Conservation (phyloP, 495 filamentous ascomycete genomes). For the Aspergillus wentii region DNA sequence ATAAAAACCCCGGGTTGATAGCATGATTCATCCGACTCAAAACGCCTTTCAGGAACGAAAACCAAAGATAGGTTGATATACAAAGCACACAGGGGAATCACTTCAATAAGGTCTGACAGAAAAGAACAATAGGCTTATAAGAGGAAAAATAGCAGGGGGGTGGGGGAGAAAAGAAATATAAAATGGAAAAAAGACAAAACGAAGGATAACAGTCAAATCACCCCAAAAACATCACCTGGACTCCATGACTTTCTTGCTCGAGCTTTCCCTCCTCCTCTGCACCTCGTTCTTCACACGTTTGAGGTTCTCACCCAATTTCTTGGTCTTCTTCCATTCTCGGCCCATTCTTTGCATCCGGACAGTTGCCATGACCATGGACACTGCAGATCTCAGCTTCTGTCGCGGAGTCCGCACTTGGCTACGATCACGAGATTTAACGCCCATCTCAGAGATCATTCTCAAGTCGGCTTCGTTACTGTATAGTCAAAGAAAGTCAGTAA, state of each 20-base stretch:
- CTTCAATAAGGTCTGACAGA: constrained; percentile 6
- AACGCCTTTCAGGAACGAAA: neutral
- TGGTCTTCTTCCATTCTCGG: constrained; percentile 45
- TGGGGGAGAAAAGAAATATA: too few relatives aligned
- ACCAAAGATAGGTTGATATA: neutral
- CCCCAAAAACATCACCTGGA: constrained; percentile 5
- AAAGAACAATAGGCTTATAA: too few relatives aligned
- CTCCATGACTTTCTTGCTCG: constrained; percentile 16
- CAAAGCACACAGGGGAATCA: constrained; percentile 9
- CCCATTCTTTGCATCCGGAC: constrained; percentile 51
- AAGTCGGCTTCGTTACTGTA: constrained; percentile 88
- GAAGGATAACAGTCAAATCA: too few relatives aligned
- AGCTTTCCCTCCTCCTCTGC: constrained; percentile 35
- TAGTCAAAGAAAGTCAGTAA: constrained; percentile 15
- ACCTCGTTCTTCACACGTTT: constrained; percentile 42
- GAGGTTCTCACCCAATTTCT: constrained; percentile 41
- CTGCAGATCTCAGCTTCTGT: constrained; percentile 45
- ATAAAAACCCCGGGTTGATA: neutral
- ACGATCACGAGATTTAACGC: constrained; percentile 46
- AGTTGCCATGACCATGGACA: constrained; percentile 47
- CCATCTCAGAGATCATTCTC: constrained; percentile 74
- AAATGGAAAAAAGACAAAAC: too few relatives aligned
- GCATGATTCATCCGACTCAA: neutral
- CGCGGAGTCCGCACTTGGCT: constrained; percentile 25
- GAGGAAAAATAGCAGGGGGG: too few relatives aligned